Conservation (phyloP, 2,329 filamentous ascomycete species). For the Epichloe uncinata region DNA sequence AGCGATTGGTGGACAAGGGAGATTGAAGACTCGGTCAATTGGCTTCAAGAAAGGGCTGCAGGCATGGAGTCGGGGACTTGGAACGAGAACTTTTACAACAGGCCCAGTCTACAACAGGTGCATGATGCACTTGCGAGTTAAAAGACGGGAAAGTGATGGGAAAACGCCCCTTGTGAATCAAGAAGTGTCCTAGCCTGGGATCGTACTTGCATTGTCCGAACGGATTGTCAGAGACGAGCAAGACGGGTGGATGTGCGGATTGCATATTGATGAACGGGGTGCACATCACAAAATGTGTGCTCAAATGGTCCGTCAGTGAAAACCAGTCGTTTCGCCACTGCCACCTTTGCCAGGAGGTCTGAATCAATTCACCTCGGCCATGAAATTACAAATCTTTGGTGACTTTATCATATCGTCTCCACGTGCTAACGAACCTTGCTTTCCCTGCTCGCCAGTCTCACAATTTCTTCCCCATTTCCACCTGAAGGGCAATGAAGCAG, state of each 20-base stretch:
- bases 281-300: slow-evolving; percentile 1
- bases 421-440: slow-evolving; percentile 11
- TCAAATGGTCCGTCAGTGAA: background rate
- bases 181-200: too few species aligned
- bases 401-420: slow-evolving; percentile 20
- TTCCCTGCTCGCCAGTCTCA: slow-evolving; percentile 1
- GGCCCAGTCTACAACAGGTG: slow-evolving; percentile 34
- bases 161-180: too few species aligned
- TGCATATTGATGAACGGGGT: too few species aligned
- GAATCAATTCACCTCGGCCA: slow-evolving; percentile 3
- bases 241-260: too few species aligned
- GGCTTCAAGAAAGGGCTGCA: slow-evolving; percentile 27
- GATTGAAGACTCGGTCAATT: slow-evolving; percentile 33
- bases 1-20: slow-evolving; percentile 36
- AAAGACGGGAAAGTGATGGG: background rate
- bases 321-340: background rate
- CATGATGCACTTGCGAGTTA: slow-evolving; percentile 12
- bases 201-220: too few species aligned
- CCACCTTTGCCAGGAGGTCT: background rate
- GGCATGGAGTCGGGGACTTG: slow-evolving; percentile 28
- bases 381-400: slow-evolving; percentile 14
- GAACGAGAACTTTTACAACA: slow-evolving; percentile 36
- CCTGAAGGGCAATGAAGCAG: background rate
- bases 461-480: background rate
- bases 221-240: too few species aligned